Evolutionary conservation across 345 rosid genomes (phyloP).

Genomic region (Aegle marmelos): DNA sequence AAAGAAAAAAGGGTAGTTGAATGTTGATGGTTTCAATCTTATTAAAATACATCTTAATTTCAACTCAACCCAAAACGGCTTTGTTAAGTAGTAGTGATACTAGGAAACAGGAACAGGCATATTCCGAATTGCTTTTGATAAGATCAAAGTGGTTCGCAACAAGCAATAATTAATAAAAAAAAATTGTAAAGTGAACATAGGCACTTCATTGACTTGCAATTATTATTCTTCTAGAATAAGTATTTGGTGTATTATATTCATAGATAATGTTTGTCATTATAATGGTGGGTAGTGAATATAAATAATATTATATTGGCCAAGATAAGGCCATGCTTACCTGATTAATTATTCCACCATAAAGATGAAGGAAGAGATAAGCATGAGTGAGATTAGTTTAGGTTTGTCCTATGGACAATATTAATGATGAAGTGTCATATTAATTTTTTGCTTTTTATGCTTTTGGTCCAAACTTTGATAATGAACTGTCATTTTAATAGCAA

Average conservation of each 20-base stretch:
- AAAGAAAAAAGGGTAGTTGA: not conserved
- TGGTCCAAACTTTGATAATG: constrained; percentile 3
- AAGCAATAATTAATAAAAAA: not conserved
- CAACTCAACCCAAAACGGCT: too few relatives aligned
- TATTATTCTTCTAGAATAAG: constrained; percentile 3
- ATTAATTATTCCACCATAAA: constrained; percentile 1
- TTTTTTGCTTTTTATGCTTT: not conserved
- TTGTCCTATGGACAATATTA: not conserved
- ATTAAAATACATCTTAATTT: not conserved
- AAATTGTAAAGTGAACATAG: not conserved
- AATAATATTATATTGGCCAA: constrained; percentile 1
- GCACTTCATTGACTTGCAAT: constrained; percentile 3
- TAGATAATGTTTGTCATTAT: not conserved
- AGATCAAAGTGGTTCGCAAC: not conserved
- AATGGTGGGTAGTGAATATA: not conserved
- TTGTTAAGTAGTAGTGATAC: not conserved
- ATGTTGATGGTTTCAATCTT: not conserved
- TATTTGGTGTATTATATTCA: not conserved
- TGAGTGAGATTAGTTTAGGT: constrained; percentile 7
- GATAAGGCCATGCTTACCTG: constrained; percentile 13
- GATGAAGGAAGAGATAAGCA: constrained; percentile 7
- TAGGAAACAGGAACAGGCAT: constrained; percentile 2
- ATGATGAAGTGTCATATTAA: too few relatives aligned
- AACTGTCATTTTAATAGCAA: not conserved
- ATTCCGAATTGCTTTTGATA: not conserved